Percentiles rank a stretch among this genome's conserved stretches.
Evolutionary conservation across 1,139 yeast genomes (phyloP).

Genomic region (Suzukiozyma palmioleophila): DNA sequence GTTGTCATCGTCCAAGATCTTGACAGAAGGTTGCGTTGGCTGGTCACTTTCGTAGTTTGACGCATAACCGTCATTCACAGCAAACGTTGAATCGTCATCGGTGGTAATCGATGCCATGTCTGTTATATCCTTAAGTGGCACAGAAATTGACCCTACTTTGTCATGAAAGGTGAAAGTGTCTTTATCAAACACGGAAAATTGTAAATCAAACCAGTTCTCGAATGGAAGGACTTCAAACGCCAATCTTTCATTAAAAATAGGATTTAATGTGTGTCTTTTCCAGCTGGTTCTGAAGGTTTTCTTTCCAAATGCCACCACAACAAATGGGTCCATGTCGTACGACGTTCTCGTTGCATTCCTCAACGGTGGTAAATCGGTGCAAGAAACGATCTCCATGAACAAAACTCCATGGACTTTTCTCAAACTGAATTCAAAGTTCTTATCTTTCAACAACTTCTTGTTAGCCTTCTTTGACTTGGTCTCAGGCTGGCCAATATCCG

Average conservation of each 20-base stretch:
- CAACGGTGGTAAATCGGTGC: constrained; percentile 67
- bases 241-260: constrained; percentile 74
- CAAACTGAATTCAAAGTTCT: constrained; percentile 30
- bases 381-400: constrained; percentile 70
- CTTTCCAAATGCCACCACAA: constrained; percentile 85
- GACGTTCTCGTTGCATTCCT: constrained; percentile 61
- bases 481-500: constrained; percentile 6
- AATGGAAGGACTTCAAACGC: constrained; percentile 71
- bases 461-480: constrained; percentile 7
- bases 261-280: constrained; percentile 78
- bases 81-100: constrained; percentile 1
- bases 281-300: constrained; percentile 84
- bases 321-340: constrained; percentile 96
- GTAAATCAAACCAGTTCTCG: constrained; percentile 62
- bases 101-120: constrained; percentile 10
- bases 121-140: constrained; percentile 49
- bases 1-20: constrained; percentile 29
- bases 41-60: constrained; percentile 11
- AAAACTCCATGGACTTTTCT: constrained; percentile 64
- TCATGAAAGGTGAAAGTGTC: constrained; percentile 83
- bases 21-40: constrained; percentile 15
- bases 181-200: constrained; percentile 74
- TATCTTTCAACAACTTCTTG: constrained; percentile 7
- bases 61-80: constrained; percentile 3
- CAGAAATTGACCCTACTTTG: constrained; percentile 61